Conservation (phyloP, 352 stramenopile genomes). For the Pythium guiyangense region DNA sequence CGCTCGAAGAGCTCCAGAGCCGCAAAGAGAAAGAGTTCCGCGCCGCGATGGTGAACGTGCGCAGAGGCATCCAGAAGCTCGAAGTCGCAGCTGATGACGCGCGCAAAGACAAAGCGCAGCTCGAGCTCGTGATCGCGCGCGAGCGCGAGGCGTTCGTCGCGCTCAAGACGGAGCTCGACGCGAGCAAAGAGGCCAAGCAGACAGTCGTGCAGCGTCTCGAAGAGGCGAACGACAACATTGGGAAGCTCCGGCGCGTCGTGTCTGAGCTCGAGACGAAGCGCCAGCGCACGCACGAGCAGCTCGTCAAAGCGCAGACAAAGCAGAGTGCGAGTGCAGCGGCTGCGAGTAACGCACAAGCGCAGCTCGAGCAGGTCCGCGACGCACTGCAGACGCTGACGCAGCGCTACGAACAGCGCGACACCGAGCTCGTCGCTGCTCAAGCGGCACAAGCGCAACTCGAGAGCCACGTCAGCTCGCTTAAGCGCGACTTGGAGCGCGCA, state of each 20-base stretch:
- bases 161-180: slow-evolving; percentile 50
- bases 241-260: slow-evolving; percentile 47
- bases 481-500: slow-evolving; percentile 23
- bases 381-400: slow-evolving; percentile 15
- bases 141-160: slow-evolving; percentile 50
- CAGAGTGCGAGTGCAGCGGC: slow-evolving; percentile 15
- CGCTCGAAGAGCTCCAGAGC: slow-evolving; percentile 56
- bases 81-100: slow-evolving; percentile 42
- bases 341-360: background rate
- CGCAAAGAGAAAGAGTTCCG: slow-evolving; percentile 64
- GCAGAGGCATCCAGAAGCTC: slow-evolving; percentile 69
- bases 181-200: slow-evolving; percentile 38
- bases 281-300: slow-evolving; percentile 24
- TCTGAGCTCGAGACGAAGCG: slow-evolving; percentile 33
- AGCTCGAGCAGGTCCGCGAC: slow-evolving; percentile 13
- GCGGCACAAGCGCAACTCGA: slow-evolving; percentile 27
- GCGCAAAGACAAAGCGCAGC: slow-evolving; percentile 37
- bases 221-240: slow-evolving; percentile 68
- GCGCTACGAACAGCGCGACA: slow-evolving; percentile 23
- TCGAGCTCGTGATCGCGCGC: slow-evolving; percentile 46
- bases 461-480: slow-evolving; percentile 20
- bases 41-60: slow-evolving; percentile 66
- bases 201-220: slow-evolving; percentile 48
- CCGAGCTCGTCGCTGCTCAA: slow-evolving; percentile 24
- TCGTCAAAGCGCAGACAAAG: slow-evolving; percentile 12